Evolutionary conservation across 2,329 filamentous ascomycete genomes (phyloP).

Genomic region (Dactylellina parvicollis): DNA sequence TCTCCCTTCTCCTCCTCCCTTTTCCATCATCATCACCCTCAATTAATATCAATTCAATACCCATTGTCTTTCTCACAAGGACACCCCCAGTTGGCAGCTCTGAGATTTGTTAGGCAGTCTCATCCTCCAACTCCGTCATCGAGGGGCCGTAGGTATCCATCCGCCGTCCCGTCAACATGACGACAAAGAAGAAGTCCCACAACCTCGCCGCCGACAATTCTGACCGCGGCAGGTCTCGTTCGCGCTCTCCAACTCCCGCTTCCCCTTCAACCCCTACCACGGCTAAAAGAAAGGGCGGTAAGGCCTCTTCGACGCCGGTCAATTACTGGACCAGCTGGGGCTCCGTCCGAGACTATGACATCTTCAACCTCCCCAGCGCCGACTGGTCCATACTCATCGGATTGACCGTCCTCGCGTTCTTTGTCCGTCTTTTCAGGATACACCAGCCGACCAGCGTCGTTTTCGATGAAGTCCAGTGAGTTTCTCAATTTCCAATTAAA

Average conservation of each 20-base stretch:
- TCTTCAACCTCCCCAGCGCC: conserved; percentile 82
- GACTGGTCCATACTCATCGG: conserved; percentile 82
- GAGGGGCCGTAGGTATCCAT: neutral
- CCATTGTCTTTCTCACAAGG: neutral
- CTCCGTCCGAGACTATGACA: conserved; percentile 82
- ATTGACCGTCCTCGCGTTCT: conserved; percentile 77
- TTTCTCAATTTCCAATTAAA: conserved; percentile 57
- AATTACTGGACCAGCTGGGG: conserved; percentile 59
- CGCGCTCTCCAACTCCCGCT: conserved; percentile 34
- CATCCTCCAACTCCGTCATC: neutral
- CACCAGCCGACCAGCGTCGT: conserved; percentile 96
- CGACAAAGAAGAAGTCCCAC: conserved; percentile 58
- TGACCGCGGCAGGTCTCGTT: conserved; percentile 45
- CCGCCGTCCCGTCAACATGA: conserved; percentile 40
- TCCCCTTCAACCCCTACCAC: neutral
- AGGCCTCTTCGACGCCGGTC: conserved; percentile 8
- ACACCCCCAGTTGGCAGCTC: neutral
- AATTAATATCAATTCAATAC: neutral
- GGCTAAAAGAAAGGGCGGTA: conserved; percentile 32
- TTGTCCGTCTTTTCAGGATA: conserved; percentile 91
- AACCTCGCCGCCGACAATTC: conserved; percentile 67
- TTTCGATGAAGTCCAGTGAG: conserved; percentile 98
- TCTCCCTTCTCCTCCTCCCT: neutral
- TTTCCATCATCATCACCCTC: conserved; percentile 4
- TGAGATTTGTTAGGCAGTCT: neutral